Conservation (phyloP, 257 asterid genomes). For the Nicotiana attenuata region DNA sequence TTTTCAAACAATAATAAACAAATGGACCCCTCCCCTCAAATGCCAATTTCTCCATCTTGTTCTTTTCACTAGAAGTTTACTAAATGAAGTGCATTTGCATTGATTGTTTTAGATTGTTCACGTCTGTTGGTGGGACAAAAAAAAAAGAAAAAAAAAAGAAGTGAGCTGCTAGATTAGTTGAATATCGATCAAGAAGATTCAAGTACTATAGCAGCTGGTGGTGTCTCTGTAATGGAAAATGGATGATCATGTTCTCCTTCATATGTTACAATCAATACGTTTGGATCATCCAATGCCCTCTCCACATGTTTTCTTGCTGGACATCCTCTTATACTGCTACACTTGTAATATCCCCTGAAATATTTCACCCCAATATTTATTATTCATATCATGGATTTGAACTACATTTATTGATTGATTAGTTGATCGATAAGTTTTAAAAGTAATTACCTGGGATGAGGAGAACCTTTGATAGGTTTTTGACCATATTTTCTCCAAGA, state of each 20-base stretch:
- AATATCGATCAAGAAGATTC: slow-evolving; percentile 25
- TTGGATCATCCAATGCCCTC: slow-evolving; percentile 78
- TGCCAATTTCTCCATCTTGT: slow-evolving; percentile 8
- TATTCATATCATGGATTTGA: not conserved
- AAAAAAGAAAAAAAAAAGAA: not conserved
- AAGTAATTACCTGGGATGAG: slow-evolving; percentile 70
- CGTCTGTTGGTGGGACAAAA: not conserved
- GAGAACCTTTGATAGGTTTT: slow-evolving; percentile 93
- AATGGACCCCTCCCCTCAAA: slow-evolving; percentile 10
- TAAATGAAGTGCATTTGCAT: not conserved
- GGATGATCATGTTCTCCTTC: slow-evolving; percentile 85
- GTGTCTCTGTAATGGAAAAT: slow-evolving; percentile 23
- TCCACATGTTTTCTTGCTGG: slow-evolving; percentile 94
- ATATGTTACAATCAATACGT: slow-evolving; percentile 74
- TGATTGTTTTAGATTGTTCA: not conserved
- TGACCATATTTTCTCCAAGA: slow-evolving; percentile 95
- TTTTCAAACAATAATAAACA: not conserved
- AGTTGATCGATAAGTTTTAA: not conserved
- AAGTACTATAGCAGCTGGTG: slow-evolving; percentile 25
- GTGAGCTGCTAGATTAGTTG: not conserved
- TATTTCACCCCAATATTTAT: not conserved
- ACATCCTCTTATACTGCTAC: slow-evolving; percentile 85
- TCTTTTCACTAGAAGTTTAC: slow-evolving; percentile 21
- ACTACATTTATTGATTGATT: not conserved
- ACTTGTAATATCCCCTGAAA: slow-evolving; percentile 84